phyloP scores from a whole-genome alignment of 495 filamentous ascomycete genomes.

The Tetracladium marchalianum region DNA sequence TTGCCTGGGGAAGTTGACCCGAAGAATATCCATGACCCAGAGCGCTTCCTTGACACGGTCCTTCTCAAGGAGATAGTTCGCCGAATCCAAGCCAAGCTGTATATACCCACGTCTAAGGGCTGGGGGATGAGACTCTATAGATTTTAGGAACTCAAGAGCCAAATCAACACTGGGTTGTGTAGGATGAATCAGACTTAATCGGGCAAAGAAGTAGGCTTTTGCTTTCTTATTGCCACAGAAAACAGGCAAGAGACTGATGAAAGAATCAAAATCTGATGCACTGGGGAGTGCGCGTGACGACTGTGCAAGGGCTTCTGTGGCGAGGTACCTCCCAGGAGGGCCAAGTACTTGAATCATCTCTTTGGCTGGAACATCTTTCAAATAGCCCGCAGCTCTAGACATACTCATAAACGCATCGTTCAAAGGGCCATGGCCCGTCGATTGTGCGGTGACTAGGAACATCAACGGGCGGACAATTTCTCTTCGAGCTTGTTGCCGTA shows the following conservation, averaged over 20 bases:
- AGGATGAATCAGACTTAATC: conserved; percentile 14
- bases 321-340: background rate
- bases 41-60: conserved; percentile 9
- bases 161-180: conserved; percentile 8
- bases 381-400: conserved; percentile 6
- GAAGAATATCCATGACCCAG: conserved; percentile 18
- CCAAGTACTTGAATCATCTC: background rate
- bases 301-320: background rate
- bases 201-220: background rate
- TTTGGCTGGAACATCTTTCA: background rate
- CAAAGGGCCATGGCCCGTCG: background rate
- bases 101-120: background rate
- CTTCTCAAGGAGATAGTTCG: conserved; percentile 12
- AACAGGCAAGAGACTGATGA: conserved; percentile 8
- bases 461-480: conserved; percentile 4
- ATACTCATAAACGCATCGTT: conserved; percentile 11
- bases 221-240: background rate
- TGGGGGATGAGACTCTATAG: background rate
- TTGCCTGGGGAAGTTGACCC: conserved; percentile 5
- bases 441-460: conserved; percentile 6
- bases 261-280: conserved; percentile 11
- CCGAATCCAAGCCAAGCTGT: conserved; percentile 9
- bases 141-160: conserved; percentile 9
- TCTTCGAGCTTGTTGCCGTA: background rate
- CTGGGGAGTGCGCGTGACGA: background rate